Evolutionary conservation across 1,284 basidiomycete genomes (phyloP), one percentile per base, ranked within the genome.

Genomic region (Rhodotorula sp.): DNA sequence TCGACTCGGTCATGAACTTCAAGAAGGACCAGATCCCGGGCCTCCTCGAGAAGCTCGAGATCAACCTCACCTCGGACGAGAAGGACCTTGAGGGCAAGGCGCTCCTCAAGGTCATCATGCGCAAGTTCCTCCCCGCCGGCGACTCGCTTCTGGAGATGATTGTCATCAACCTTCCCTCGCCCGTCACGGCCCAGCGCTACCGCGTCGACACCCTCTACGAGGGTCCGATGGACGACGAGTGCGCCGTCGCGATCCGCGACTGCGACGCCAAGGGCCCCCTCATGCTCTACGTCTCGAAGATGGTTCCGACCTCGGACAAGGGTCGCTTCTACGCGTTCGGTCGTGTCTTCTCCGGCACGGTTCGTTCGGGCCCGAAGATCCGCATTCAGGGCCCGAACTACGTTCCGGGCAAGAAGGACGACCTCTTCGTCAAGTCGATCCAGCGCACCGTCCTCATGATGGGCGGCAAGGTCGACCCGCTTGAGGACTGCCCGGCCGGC

Each of bases 261-360:
- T 99, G 97, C 83, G 93, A 99, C 85, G 90, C 97, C 83, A 92
- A 91, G 76, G 97, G 89, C 76, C 97, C 97, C 78, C 90, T 99
- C 78, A 95, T 99, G 84, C 88, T 97, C 79, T 99, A 99, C 86
- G 88, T 99, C 85, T 99, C 97, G 80, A 99, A 99, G 90, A 99
- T 99, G 97, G 96, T 72, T 36, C 97, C 97, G 77, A 99, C 97
- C 71, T 97, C 96, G 80, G 97, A 99, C 85, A 99, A 99, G 86
- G 97, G 97, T 81, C 95, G 97, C 78, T 99, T 99, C 91, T 99
- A 99, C 85, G 97, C 97, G 78, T 99, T 99, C 84, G 97, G 97
- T 85, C 97, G 97, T 89, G 91, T 99, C 86, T 99, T 99, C 89
- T 94, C 97, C 76, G 97, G 97, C 83, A 98, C 94, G 78, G 94